Evolutionary conservation across 768 basidiomycete genomes (phyloP), one percentile per base, ranked within the genome.

Genomic region (Dictyophora rubrovolvata): DNA sequence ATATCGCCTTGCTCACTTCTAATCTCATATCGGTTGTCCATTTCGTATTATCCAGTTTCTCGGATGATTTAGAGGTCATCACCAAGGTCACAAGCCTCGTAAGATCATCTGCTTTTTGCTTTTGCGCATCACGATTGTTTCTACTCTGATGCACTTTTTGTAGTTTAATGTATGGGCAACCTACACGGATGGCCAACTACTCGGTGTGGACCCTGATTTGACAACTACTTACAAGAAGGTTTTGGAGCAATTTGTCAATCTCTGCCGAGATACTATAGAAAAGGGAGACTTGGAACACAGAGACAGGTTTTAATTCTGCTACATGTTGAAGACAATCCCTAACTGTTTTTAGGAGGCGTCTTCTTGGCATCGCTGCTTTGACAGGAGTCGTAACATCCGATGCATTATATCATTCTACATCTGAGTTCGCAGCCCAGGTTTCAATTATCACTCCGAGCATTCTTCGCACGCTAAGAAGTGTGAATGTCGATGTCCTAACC

Each of bases 131-230:
- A 33, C 20, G 23, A 14, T 46, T 20, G 18, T 59, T 1, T 48
- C 20, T 48, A 0, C 16, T 22, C 6, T 60, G 8, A 6, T 20
- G 12, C 14, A n/a, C 50, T 20, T 37, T 18, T 2, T n/a, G 34
- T 64, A 93, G 87, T 92, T 95, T 65, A 89, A 86, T 2, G 86
- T 91, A 1, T 97, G 91, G 87, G 86, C 87, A 18, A 93, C 93
- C 16, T 96, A 85, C 64, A 92, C 93, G 20, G 87, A 94, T 64
- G 91, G 92, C 0, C 84, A 84, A 56, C 74, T 88, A 46, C 83
- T 94, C 62, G 89, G 88, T 23, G 81, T 85, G 12, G 93, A 95
- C 66, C 80, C 79, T 57, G 71, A 67, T 33, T 73, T 90, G 53
- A 88, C 89, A 0, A 74, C 75, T 23, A 78, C 84, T 59, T 95